Conservation (phyloP, 495 filamentous ascomycete genomes). For the Gamarada debralockiae region DNA sequence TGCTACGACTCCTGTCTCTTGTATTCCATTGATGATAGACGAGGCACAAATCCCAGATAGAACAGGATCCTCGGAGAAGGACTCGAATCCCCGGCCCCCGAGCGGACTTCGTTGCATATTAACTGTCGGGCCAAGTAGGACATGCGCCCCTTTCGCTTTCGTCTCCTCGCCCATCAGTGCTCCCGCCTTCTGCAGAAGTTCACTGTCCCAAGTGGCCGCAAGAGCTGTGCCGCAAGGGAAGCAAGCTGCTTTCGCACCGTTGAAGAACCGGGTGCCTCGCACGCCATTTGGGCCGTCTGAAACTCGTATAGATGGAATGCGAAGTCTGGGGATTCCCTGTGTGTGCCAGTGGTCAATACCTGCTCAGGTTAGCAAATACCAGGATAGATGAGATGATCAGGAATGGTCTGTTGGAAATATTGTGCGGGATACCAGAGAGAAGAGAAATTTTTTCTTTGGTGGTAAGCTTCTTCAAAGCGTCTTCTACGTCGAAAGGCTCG, state of each 20-base stretch:
- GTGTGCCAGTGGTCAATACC: slow-evolving; percentile 63
- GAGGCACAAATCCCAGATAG: slow-evolving; percentile 65
- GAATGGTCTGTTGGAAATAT: not conserved
- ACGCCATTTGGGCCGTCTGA: slow-evolving; percentile 74
- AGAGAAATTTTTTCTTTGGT: not conserved
- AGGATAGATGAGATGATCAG: slow-evolving; percentile 43
- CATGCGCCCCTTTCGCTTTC: slow-evolving; percentile 62
- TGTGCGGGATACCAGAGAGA: not conserved
- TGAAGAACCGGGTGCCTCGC: slow-evolving; percentile 65
- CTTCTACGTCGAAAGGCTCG: not conserved
- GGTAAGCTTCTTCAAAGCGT: not conserved
- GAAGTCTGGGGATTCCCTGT: slow-evolving; percentile 46
- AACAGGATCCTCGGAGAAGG: slow-evolving; percentile 67
- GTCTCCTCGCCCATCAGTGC: slow-evolving; percentile 62
- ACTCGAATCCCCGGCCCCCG: slow-evolving; percentile 74
- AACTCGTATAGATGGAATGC: slow-evolving; percentile 57
- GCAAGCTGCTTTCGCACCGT: slow-evolving; percentile 61
- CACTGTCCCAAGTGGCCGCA: slow-evolving; percentile 64
- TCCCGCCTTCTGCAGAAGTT: slow-evolving; percentile 59
- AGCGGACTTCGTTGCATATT: slow-evolving; percentile 71
- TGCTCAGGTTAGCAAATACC: slow-evolving; percentile 28
- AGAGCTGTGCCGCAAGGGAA: slow-evolving; percentile 65
- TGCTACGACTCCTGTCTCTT: slow-evolving; percentile 61
- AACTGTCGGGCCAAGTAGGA: slow-evolving; percentile 70
- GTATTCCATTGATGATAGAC: slow-evolving; percentile 59